Percentiles rank a stretch among this genome's conserved stretches.
Conservation (phyloP, 1,139 yeast species). For the Protomyces lactucae-debilis region DNA sequence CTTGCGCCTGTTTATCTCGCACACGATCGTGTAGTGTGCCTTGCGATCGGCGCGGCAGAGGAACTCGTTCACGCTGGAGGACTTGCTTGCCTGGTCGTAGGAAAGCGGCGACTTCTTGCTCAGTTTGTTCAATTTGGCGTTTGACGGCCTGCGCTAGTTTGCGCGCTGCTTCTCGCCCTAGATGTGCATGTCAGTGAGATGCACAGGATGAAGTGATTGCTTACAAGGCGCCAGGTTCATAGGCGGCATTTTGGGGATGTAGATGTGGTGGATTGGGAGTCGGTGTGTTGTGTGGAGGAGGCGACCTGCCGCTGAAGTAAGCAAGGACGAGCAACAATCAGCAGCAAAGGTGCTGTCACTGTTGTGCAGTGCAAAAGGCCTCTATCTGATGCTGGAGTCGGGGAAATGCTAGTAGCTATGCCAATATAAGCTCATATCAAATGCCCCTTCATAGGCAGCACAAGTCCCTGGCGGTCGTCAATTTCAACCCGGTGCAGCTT, state of each 20-base stretch:
- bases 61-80: slow-evolving; percentile 10
- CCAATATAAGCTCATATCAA: not conserved
- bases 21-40: not conserved
- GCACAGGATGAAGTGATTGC: not conserved
- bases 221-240: not conserved
- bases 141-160: slow-evolving; percentile 23
- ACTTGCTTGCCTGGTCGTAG: slow-evolving; percentile 6
- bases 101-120: slow-evolving; percentile 4
- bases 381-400: too few species aligned
- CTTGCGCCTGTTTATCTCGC: not conserved
- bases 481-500: slow-evolving; percentile 26
- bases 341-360: too few species aligned
- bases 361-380: too few species aligned
- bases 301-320: not conserved
- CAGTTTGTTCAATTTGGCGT: slow-evolving; percentile 23
- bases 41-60: slow-evolving; percentile 1
- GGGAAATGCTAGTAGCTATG: too few species aligned
- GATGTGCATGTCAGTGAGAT: not conserved
- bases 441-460: slow-evolving; percentile 12
- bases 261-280: too few species aligned
- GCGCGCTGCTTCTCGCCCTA: slow-evolving; percentile 25
- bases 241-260: not conserved
- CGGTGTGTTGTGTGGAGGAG: not conserved
- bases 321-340: too few species aligned
- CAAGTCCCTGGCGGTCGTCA: slow-evolving; percentile 27